Evolutionary conservation across 805 yeast genomes (phyloP), one percentile per base, ranked within the genome.

Genomic region (Candida silvatica): DNA sequence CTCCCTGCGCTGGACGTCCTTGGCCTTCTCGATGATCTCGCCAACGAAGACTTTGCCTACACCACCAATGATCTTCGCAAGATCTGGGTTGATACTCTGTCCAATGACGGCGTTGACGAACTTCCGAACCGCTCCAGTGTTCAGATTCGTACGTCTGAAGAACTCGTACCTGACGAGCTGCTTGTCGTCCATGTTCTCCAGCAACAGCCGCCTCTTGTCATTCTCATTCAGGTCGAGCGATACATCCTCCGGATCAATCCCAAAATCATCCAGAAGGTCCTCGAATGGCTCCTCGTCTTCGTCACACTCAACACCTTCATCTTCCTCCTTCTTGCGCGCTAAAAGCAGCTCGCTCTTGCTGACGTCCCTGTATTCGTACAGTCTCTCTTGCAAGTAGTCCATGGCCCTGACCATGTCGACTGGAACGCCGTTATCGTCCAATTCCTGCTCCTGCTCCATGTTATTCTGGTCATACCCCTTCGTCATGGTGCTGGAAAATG

Each of bases 141-240:
- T 78, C 37, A 81, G 54, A 28, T 80, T 75, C 27, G 94, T 79
- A 45, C 97, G 66, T 44, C 95, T 69, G 57, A 77, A 87, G 17
- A 81, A 82, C 53, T 87, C 96, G 56, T 86, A 90, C 34, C 95
- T 60, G 38, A 79, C 77, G 77, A 83, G 78, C 52, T 90, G 97
- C 20, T 77, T 83, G n/a, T 72, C 73, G 43, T 81, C 80, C 53
- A 90, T 73, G 43, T 77, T 74, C 16, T 84, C 74, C 39, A 87
- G 70, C 42, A 88, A 62, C 19, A 86, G 49, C 36, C 77, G 64
- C 37, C 74, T 67, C 38, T 69, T 64, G 28, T 80, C 84, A 41
- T 77, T 80, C 35, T 74, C 67, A 17, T 55, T 61, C 35, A 61
- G 37, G 26, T 65, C 64, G 2, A 53, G 32, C 1, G 56, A 42